Evolutionary conservation across 2,329 filamentous ascomycete genomes (phyloP), one percentile per base, ranked within the genome.

Genomic region (Macrophomina phaseolina): DNA sequence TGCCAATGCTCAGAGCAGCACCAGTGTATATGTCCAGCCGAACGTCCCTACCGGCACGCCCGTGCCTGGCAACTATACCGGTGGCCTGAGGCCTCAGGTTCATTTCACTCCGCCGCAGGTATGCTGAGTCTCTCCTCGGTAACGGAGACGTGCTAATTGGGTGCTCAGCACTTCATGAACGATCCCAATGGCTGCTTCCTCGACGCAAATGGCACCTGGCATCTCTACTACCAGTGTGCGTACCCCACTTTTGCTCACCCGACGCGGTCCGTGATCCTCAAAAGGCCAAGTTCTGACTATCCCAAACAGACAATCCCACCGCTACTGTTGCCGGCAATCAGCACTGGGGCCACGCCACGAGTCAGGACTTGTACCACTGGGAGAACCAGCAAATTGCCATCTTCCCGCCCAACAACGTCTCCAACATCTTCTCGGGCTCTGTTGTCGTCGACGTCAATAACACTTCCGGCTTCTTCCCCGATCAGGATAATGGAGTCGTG

Each of bases 341-440:
- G 71, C 87, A 90, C 70, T 90, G 88, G 89, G 88, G 89, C 9
- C 88, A 90, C 71, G 87, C 87, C 2, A 90, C 87, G 1, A 87
- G 84, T 38, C 72, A 77, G 14, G 88, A 91, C 70, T 77, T 90
- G 1, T 89, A 88, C 71, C 84, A 85, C 67, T 91, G 88, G 89
- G 80, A 79, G 1, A 89, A 90, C 69, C 87, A 90, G 71, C 84
- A 85, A 5, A 86, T 90, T 69, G 88, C 88, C 9, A 78, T 91
- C 76, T 80, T 75, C 82, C 87, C 86, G 46, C 82, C 81, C 69
- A 83, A 85, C 1, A 86, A 85, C 63, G 83, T 84, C 30, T 81
- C 81, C 48, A 83, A 81, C 38, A 87, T 82, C 46, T 85, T 83
- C 71, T 83, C 76, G 1, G 85, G 87, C 30, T 88, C 84, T 56